Conservation (phyloP, 2,329 filamentous ascomycete genomes). For the Pseudogymnoascus sp. region DNA sequence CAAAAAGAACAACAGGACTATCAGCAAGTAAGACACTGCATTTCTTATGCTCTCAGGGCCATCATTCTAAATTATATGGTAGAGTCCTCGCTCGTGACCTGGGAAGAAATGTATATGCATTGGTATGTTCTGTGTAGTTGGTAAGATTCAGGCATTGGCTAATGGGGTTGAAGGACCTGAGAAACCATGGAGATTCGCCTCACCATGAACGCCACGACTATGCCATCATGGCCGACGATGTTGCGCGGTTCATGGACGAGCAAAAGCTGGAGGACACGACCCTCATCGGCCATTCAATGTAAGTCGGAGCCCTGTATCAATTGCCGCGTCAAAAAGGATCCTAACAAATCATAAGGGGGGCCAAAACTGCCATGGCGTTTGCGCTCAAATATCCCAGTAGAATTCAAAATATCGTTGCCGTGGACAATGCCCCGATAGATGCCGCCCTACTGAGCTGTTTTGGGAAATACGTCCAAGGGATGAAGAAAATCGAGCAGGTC, state of each 20-base stretch:
- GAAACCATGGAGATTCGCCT: conserved; percentile 88
- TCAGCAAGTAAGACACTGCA: conserved; percentile 70
- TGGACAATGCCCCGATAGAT: conserved; percentile 89
- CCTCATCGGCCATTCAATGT: conserved; percentile 93
- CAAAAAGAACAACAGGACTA: conserved; percentile 88
- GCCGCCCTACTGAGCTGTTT: conserved; percentile 68
- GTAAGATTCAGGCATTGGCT: conserved; percentile 10
- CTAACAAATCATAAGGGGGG: conserved; percentile 50
- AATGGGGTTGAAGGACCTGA: conserved; percentile 57
- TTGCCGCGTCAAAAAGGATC: background rate
- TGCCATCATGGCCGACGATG: conserved; percentile 69
- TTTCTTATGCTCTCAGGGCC: background rate
- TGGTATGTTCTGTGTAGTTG: conserved; percentile 45
- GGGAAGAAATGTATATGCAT: conserved; percentile 68
- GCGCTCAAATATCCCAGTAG: conserved; percentile 62
- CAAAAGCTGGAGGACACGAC: conserved; percentile 63
- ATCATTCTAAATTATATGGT: conserved; percentile 9
- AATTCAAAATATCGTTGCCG: conserved; percentile 65
- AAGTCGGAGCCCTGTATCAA: conserved; percentile 22
- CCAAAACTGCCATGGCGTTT: conserved; percentile 85
- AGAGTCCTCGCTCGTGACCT: conserved; percentile 77
- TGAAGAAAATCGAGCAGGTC: conserved; percentile 70
- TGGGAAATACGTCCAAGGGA: conserved; percentile 69
- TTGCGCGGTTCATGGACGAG: conserved; percentile 66
- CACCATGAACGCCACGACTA: conserved; percentile 75